Percentiles rank a stretch among this genome's conserved stretches.
phyloP scores from a whole-genome alignment of 805 yeast species.

The Wickerhamomyces bisporus region DNA sequence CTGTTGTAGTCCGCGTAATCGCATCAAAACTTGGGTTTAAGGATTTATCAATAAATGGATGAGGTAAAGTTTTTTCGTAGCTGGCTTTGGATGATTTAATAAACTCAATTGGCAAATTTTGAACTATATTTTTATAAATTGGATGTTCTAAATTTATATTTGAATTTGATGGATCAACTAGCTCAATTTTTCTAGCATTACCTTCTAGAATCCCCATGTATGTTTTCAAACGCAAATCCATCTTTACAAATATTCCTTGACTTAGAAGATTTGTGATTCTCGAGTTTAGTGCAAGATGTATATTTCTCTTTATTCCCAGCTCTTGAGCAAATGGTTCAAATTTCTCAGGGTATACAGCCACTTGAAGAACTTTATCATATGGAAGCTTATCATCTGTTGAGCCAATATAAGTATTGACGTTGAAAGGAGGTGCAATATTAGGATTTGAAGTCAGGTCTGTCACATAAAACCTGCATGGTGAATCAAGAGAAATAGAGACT shows the following conservation, averaged over 20 bases:
- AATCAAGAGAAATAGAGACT: no score
- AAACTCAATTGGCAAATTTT: not conserved
- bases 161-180: not conserved
- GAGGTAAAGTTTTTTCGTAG: no score
- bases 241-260: no score
- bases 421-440: not conserved
- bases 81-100: not conserved
- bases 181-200: not conserved
- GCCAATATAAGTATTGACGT: conserved; percentile 3
- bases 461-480: not conserved
- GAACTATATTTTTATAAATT: no score
- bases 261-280: not conserved
- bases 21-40: no score
- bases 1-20: no score
- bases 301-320: not conserved
- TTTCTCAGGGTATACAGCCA: conserved; percentile 5
- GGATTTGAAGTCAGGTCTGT: conserved; percentile 13
- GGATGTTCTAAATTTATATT: not conserved
- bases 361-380: conserved; percentile 3
- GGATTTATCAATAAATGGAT: no score
- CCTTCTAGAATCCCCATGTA: not conserved
- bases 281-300: not conserved
- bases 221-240: no score
- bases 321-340: not conserved
- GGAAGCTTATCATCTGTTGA: conserved; percentile 1